A percentile compares a stretch with the other conserved stretches of the same genome.
These are phyloP conservation scores for Neurospora terricola DNA, from an alignment of 495 filamentous ascomycete species.

Conservation along the genomic window DNA sequence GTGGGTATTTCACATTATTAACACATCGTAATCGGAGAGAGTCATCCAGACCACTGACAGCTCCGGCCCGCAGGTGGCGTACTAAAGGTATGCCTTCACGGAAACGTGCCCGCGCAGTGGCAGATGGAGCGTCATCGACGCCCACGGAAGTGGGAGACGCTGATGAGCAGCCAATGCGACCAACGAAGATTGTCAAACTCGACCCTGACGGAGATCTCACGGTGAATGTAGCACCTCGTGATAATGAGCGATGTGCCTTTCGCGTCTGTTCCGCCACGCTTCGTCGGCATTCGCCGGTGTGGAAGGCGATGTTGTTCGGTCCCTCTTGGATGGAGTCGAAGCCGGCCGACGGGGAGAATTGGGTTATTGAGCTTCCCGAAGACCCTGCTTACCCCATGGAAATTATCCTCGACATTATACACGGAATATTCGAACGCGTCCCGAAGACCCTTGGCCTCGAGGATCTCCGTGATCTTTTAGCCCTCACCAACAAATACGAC, in stretches of 20 bases:
- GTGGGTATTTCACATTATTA: too few relatives aligned
- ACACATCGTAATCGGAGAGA: too few relatives aligned
- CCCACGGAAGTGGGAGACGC: not conserved
- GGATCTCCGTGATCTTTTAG: slow-evolving; percentile 14
- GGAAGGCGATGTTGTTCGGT: slow-evolving; percentile 19
- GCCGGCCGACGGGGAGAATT: slow-evolving; percentile 2
- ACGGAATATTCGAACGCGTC: slow-evolving; percentile 12
- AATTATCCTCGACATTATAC: slow-evolving; percentile 16
- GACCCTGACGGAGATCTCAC: slow-evolving; percentile 1
- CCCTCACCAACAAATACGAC: slow-evolving; percentile 21
- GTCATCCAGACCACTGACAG: not conserved
- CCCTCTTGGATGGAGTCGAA: slow-evolving; percentile 15
- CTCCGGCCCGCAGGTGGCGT: not conserved
- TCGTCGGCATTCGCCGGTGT: slow-evolving; percentile 17
- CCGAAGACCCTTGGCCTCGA: slow-evolving; percentile 2
- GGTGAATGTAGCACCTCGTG: not conserved
- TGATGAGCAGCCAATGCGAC: not conserved
- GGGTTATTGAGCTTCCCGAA: slow-evolving; percentile 20
- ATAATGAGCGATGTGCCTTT: not conserved
- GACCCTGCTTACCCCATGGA: not conserved
- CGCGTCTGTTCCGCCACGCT: slow-evolving; percentile 15
- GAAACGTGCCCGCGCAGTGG: not conserved
- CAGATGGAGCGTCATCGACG: not conserved
- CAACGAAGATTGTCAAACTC: not conserved
- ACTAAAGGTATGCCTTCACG: not conserved